Conservation (phyloP, 345 rosid genomes). For the Streptanthus diversifolius region DNA sequence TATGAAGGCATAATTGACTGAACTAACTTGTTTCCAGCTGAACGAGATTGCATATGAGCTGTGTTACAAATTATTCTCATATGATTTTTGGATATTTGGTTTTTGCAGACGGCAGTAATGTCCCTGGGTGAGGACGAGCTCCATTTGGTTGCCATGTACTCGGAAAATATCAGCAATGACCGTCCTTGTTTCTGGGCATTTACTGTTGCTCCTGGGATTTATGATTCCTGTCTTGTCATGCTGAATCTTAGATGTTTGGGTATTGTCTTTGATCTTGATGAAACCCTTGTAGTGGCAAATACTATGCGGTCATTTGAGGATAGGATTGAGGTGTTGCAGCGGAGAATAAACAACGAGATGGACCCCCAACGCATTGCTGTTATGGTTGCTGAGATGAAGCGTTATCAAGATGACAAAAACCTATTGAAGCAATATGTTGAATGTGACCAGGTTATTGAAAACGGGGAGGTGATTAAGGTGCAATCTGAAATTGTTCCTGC, state of each 20-base stretch:
- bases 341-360: conserved; percentile 65
- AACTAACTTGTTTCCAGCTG: conserved; percentile 6
- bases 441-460: conserved; percentile 88
- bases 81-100: conserved; percentile 6
- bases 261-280: conserved; percentile 98
- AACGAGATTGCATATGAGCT: not conserved
- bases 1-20: not conserved
- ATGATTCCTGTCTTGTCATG: conserved; percentile 80
- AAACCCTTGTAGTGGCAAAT: conserved; percentile 93
- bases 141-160: conserved; percentile 90
- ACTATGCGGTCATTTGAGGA: conserved; percentile 96
- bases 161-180: conserved; percentile 46
- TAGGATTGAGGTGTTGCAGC: conserved; percentile 72
- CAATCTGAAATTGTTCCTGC: conserved; percentile 80
- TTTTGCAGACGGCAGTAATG: conserved; percentile 84
- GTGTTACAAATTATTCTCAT: not conserved
- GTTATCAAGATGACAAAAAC: conserved; percentile 88
- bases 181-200: conserved; percentile 94
- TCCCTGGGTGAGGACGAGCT: conserved; percentile 73
- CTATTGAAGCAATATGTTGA: conserved; percentile 91
- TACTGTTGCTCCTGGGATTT: conserved; percentile 63
- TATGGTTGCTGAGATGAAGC: conserved; percentile 79
- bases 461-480: conserved; percentile 74
- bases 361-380: conserved; percentile 71
- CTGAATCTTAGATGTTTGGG: conserved; percentile 91